Evolutionary conservation across 768 basidiomycete genomes (phyloP).

Genomic region (Sarcodon aspratus): DNA sequence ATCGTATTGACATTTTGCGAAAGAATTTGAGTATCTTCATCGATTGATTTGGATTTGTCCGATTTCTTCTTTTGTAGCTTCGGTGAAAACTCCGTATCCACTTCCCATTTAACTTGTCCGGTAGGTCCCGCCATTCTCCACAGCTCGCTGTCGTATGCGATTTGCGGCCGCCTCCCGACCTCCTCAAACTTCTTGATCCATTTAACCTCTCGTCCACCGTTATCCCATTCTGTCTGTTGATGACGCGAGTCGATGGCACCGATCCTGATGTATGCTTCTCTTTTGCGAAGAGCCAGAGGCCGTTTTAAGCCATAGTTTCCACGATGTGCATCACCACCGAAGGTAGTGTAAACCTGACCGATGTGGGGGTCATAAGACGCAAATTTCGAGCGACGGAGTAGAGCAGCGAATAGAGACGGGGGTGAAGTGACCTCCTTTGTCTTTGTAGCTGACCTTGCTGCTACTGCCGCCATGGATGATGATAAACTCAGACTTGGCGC

Average conservation of each 20-base stretch:
- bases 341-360: constrained; percentile 66
- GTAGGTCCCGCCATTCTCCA: constrained; percentile 23
- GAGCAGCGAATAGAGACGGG: constrained; percentile 61
- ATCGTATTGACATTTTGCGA: constrained; percentile 48
- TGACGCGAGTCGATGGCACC: constrained; percentile 59
- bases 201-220: constrained; percentile 51
- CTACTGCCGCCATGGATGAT: constrained; percentile 2
- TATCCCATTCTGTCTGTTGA: constrained; percentile 70
- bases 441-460: constrained; percentile 1
- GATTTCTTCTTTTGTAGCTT: not conserved
- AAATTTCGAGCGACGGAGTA: constrained; percentile 76
- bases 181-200: constrained; percentile 62
- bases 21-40: not conserved
- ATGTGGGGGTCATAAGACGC: constrained; percentile 69
- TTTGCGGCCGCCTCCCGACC: constrained; percentile 30
- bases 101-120: constrained; percentile 16
- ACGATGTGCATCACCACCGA: constrained; percentile 57
- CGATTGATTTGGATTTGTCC: not conserved
- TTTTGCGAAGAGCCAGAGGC: constrained; percentile 56
- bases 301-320: constrained; percentile 86
- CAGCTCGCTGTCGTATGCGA: constrained; percentile 24
- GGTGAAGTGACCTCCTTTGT: constrained; percentile 17
- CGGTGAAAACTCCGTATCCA: constrained; percentile 35
- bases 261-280: constrained; percentile 54
- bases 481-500: not conserved